Evolutionary conservation across 352 stramenopile species (phyloP).

Genomic region (Phytopythium delawarense): DNA sequence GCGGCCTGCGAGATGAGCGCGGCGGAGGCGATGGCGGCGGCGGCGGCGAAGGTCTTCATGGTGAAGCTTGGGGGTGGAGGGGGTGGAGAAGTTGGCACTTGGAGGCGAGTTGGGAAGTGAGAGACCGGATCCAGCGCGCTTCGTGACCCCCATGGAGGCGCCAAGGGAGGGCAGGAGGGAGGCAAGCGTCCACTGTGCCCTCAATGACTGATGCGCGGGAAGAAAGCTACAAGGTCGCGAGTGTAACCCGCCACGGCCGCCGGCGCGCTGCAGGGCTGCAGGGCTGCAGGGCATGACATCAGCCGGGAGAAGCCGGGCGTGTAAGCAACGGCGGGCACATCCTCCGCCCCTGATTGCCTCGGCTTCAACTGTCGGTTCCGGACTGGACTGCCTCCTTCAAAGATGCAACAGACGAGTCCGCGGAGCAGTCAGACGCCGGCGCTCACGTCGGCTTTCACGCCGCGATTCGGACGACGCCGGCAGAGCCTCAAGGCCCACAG

Average conservation of each 20-base stretch:
- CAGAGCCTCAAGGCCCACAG: background rate
- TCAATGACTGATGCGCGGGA: background rate
- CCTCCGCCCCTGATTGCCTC: background rate
- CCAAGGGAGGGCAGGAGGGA: background rate
- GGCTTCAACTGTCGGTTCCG: background rate
- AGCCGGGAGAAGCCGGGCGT: background rate
- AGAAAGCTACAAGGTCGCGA: background rate
- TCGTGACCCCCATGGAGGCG: background rate
- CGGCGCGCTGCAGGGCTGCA: no score
- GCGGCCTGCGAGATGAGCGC: conserved; percentile 21
- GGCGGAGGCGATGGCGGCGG: conserved; percentile 14
- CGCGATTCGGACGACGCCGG: background rate
- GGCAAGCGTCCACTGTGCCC: background rate
- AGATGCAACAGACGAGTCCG: conserved; percentile 1
- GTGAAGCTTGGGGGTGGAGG: conserved; percentile 13
- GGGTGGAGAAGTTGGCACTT: conserved; percentile 22
- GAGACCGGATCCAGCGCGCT: background rate
- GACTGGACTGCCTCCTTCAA: background rate
- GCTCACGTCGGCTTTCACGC: conserved; percentile 2
- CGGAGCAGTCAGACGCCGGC: background rate
- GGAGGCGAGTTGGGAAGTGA: conserved; percentile 37
- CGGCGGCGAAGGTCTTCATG: conserved; percentile 38
- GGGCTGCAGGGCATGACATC: background rate
- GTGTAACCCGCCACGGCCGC: background rate
- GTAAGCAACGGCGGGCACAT: background rate